phyloP scores from a whole-genome alignment of 495 filamentous ascomycete genomes.

The Annulohypoxylon moriforme region DNA sequence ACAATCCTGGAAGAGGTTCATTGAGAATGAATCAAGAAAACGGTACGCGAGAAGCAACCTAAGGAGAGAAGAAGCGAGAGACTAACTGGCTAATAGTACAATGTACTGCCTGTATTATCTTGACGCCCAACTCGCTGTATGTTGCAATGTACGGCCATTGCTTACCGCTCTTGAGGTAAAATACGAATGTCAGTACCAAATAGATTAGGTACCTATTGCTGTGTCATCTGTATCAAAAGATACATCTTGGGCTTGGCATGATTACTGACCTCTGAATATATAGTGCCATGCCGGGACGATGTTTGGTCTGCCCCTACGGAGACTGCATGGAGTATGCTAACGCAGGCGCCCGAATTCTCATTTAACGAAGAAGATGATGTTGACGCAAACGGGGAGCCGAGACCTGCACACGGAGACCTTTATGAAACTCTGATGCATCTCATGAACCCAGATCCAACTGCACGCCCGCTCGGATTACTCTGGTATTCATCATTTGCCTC shows the following conservation, averaged over 20 bases:
- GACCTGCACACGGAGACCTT: not conserved
- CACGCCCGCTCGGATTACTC: not conserved
- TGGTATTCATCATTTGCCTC: conserved; percentile 1
- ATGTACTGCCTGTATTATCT: not conserved
- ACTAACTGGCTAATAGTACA: not conserved
- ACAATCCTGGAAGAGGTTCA: not conserved
- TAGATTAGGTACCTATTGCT: too few relatives aligned
- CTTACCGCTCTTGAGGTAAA: not conserved
- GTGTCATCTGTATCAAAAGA: too few relatives aligned
- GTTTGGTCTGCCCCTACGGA: not conserved
- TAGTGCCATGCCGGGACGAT: conserved; percentile 2
- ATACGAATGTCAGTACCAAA: not conserved
- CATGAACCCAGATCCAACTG: not conserved
- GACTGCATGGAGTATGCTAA: not conserved
- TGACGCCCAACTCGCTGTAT: not conserved
- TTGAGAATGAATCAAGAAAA: conserved; percentile 3
- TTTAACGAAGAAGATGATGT: conserved; percentile 1
- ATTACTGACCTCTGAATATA: not conserved
- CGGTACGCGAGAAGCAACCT: not conserved
- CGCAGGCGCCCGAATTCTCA: not conserved
- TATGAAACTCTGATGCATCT: conserved; percentile 2
- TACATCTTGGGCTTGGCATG: not conserved
- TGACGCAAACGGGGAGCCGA: not conserved
- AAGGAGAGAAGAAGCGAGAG: not conserved
- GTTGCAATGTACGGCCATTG: not conserved